phyloP scores from a whole-genome alignment of 2,329 filamentous ascomycete species.

The Cucurbitaria berberidis region DNA sequence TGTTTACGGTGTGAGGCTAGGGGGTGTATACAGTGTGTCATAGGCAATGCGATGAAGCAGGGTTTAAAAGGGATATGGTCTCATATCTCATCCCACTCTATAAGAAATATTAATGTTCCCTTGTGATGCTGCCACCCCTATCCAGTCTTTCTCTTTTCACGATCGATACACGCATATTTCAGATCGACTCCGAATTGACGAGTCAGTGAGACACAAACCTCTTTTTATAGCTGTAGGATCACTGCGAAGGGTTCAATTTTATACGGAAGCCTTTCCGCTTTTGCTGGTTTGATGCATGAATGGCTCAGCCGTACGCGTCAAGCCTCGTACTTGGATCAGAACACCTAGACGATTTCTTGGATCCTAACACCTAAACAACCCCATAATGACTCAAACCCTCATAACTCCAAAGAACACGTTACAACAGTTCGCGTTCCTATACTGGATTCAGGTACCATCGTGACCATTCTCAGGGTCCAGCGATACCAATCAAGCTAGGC shows the following conservation, averaged over 20 bases:
- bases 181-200: background rate
- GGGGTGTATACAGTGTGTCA: background rate
- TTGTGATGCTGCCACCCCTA: too few relatives aligned
- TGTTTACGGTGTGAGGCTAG: background rate
- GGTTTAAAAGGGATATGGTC: too few relatives aligned
- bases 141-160: too few relatives aligned
- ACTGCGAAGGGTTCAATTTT: too few relatives aligned
- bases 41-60: too few relatives aligned
- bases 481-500: conserved; percentile 17
- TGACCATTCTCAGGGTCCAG: conserved; percentile 13
- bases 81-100: too few relatives aligned
- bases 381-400: background rate
- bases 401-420: conserved; percentile 9
- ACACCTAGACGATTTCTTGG: too few relatives aligned
- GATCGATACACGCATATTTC: too few relatives aligned
- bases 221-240: too few relatives aligned
- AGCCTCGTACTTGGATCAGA: background rate
- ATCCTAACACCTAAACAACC: conserved; percentile 1
- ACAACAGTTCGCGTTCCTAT: conserved; percentile 3
- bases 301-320: conserved; percentile 9
- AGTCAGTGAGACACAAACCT: background rate
- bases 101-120: too few relatives aligned
- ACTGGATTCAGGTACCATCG: conserved; percentile 11
- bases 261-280: conserved; percentile 14
- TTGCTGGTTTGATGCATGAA: background rate